Evolutionary conservation across 2,329 filamentous ascomycete species (phyloP).

Genomic region (Cytospora leucostoma): DNA sequence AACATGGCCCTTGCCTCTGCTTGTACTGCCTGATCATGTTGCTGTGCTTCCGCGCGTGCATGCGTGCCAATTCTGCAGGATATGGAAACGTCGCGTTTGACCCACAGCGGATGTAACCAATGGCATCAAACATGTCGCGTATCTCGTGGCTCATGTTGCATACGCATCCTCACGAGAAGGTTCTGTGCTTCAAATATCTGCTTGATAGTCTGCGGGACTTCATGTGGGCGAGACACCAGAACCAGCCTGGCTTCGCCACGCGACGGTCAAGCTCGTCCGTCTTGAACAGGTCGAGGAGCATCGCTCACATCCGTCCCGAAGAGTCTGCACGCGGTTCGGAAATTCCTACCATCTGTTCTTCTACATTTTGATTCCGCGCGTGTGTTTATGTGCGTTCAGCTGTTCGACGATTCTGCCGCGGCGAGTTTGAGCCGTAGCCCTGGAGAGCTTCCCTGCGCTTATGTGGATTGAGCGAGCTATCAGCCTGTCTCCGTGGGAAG

Average conservation of each 20-base stretch:
- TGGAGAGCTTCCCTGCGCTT: constrained; percentile 20
- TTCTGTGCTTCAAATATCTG: not conserved
- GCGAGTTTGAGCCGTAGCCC: constrained; percentile 12
- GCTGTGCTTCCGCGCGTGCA: not conserved
- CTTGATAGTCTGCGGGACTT: not conserved
- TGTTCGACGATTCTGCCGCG: not conserved
- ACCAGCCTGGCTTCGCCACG: not conserved
- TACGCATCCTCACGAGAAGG: not conserved
- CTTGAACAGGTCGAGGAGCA: not conserved
- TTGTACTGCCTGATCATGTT: not conserved
- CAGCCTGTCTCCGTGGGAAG: constrained; percentile 7
- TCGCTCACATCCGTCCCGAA: not conserved
- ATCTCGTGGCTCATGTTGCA: not conserved
- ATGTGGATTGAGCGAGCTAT: constrained; percentile 1
- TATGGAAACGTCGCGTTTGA: not conserved
- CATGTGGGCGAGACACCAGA: not conserved
- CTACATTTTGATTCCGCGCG: not conserved
- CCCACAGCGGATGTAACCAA: not conserved
- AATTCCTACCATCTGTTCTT: not conserved
- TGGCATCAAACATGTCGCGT: not conserved
- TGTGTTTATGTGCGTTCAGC: not conserved
- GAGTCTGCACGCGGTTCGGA: not conserved
- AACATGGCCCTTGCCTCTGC: not conserved
- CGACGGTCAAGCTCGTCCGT: not conserved
- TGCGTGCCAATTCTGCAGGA: not conserved